Evolutionary conservation across 164 flowering plant genomes (phyloP).

Genomic region (Tetracentron sinense): DNA sequence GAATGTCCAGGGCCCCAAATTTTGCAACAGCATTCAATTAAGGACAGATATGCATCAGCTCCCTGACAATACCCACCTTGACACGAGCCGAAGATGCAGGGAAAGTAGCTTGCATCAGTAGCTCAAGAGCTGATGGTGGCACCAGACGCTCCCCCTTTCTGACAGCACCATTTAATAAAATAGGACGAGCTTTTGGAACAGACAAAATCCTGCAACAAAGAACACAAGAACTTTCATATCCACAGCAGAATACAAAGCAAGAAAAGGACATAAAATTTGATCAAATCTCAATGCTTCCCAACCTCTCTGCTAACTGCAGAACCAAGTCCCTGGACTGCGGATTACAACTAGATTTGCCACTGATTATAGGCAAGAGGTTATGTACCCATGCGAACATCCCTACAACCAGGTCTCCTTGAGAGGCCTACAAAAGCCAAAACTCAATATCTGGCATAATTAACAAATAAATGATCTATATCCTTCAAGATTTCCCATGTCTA

Average conservation of each 20-base stretch:
- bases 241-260: not conserved
- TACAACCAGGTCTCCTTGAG: slow-evolving; percentile 70
- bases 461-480: not conserved
- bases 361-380: slow-evolving; percentile 57
- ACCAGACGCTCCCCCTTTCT: too few relatives aligned
- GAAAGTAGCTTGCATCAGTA: slow-evolving; percentile 57
- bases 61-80: slow-evolving; percentile 46
- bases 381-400: slow-evolving; percentile 75
- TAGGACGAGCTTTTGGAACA: slow-evolving; percentile 69
- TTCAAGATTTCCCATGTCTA: not conserved
- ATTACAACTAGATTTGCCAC: slow-evolving; percentile 59
- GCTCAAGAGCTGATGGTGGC: slow-evolving; percentile 71
- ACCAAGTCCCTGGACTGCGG: slow-evolving; percentile 84
- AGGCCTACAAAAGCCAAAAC: slow-evolving; percentile 42
- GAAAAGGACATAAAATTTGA: not conserved
- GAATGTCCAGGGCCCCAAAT: not conserved
- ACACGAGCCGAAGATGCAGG: slow-evolving; percentile 67
- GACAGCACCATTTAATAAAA: slow-evolving; percentile 73
- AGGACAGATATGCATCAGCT: slow-evolving; percentile 5
- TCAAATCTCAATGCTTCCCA: slow-evolving; percentile 4
- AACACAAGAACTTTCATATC: slow-evolving; percentile 10
- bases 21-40: not conserved
- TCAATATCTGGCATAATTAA: not conserved
- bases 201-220: slow-evolving; percentile 53
- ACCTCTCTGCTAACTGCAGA: slow-evolving; percentile 89